phyloP scores from a whole-genome alignment of 2,329 filamentous ascomycete species.

The Colletotrichum tropicicola region DNA sequence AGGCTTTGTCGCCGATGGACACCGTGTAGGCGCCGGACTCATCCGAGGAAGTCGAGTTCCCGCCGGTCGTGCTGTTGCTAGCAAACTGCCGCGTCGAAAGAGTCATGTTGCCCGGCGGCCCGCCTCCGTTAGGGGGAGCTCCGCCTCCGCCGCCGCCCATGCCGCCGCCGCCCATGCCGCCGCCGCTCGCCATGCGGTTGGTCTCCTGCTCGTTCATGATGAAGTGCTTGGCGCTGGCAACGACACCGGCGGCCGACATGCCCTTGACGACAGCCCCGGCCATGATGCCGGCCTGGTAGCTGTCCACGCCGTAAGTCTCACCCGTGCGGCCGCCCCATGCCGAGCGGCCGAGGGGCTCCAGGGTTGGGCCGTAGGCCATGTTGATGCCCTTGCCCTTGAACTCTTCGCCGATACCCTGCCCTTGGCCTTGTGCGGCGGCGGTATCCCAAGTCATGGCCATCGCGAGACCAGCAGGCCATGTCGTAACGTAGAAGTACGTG shows the following conservation, averaged over 20 bases:
- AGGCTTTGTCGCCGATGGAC: conserved; percentile 41
- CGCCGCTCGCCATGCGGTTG: conserved; percentile 44
- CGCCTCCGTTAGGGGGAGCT: conserved; percentile 37
- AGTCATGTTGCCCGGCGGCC: background rate
- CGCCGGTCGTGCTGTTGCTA: conserved; percentile 65
- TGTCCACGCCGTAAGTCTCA: conserved; percentile 36
- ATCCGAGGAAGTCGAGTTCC: conserved; percentile 61
- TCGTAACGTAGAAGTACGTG: conserved; percentile 38
- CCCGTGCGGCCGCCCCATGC: conserved; percentile 35
- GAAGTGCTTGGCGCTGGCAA: conserved; percentile 59
- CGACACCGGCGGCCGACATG: background rate
- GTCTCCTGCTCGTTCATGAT: conserved; percentile 72
- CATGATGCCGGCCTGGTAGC: conserved; percentile 27
- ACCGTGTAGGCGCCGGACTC: conserved; percentile 14
- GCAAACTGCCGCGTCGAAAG: conserved; percentile 68
- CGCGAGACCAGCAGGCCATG: conserved; percentile 70
- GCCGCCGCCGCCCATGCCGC: conserved; percentile 48
- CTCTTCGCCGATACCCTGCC: conserved; percentile 54
- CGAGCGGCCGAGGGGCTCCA: conserved; percentile 36
- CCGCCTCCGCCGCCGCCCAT: conserved; percentile 41
- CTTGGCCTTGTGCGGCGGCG: conserved; percentile 71
- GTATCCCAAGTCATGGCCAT: conserved; percentile 79
- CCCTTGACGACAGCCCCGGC: conserved; percentile 10
- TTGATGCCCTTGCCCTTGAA: conserved; percentile 37
- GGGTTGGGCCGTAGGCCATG: conserved; percentile 36